Percentiles rank a stretch among this genome's conserved stretches.
Evolutionary conservation across 768 basidiomycete species (phyloP).

Genomic region (Boletus sp.): DNA sequence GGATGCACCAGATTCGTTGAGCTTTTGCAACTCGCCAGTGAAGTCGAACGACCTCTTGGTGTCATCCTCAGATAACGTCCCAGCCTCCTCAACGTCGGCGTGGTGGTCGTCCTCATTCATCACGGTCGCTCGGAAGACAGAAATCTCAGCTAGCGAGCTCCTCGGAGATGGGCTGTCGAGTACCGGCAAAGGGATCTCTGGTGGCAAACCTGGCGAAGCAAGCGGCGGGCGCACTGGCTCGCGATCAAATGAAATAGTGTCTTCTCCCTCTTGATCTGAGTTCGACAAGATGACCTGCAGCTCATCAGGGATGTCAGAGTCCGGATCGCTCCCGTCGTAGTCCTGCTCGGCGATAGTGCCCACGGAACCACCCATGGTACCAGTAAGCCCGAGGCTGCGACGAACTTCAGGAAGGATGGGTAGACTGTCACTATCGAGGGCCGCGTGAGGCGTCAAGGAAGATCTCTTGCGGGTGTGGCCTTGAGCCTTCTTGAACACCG

Average conservation of each 20-base stretch:
- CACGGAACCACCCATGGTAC: conserved; percentile 64
- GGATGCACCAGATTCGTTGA: conserved; percentile 67
- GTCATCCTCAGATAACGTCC: conserved; percentile 51
- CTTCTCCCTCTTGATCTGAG: conserved; percentile 38
- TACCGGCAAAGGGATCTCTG: conserved; percentile 38
- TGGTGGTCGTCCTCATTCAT: conserved; percentile 44
- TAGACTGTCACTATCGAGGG: too few species aligned
- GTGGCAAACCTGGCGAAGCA: conserved; percentile 44
- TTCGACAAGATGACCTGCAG: conserved; percentile 57
- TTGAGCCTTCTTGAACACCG: conserved; percentile 34
- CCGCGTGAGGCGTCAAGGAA: too few species aligned
- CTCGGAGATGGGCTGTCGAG: conserved; percentile 5
- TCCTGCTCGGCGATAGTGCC: conserved; percentile 44
- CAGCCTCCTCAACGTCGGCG: conserved; percentile 38
- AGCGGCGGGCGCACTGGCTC: not conserved
- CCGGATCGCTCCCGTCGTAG: conserved; percentile 56
- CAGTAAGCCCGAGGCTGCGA: conserved; percentile 57
- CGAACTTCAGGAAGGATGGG: conserved; percentile 50
- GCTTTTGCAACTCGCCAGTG: conserved; percentile 67
- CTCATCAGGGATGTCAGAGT: conserved; percentile 82
- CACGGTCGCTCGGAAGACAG: conserved; percentile 43
- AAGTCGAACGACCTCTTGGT: conserved; percentile 84
- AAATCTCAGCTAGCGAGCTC: conserved; percentile 24
- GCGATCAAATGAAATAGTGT: conserved; percentile 37
- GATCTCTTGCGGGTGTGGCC: too few species aligned